phyloP scores from a whole-genome alignment of 2,329 filamentous ascomycete genomes.

The Ophiostoma novo-ulmi region DNA sequence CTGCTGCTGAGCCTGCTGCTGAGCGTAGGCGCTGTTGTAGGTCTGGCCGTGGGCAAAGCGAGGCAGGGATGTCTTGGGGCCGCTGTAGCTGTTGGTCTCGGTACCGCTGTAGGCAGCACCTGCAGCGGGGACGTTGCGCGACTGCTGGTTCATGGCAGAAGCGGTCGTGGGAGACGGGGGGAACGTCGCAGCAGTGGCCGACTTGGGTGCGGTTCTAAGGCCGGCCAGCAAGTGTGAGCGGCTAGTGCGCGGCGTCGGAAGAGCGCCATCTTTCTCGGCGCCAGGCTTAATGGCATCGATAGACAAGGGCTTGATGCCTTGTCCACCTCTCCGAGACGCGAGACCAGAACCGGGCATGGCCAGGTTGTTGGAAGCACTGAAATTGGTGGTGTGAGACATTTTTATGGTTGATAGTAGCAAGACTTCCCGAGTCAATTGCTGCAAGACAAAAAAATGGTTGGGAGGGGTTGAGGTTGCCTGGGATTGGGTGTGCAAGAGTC shows the following conservation, averaged over 20 bases:
- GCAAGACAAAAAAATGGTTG: neutral
- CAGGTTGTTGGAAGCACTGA: constrained; percentile 64
- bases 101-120: constrained; percentile 45
- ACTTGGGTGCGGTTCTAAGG: constrained; percentile 89
- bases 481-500: neutral
- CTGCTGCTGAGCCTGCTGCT: constrained; percentile 35
- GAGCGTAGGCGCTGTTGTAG: constrained; percentile 28
- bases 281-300: constrained; percentile 68
- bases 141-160: constrained; percentile 37
- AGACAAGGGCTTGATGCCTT: constrained; percentile 84
- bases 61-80: constrained; percentile 55
- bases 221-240: constrained; percentile 91
- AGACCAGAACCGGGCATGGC: constrained; percentile 74
- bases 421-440: constrained; percentile 75
- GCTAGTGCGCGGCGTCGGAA: constrained; percentile 83
- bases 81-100: constrained; percentile 41
- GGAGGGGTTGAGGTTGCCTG: neutral
- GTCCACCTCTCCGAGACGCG: constrained; percentile 75
- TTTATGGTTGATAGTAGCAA: constrained; percentile 60
- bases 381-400: constrained; percentile 90
- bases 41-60: constrained; percentile 34
- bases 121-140: constrained; percentile 39
- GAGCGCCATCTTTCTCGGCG: constrained; percentile 61
- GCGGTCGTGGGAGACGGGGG: constrained; percentile 39
- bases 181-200: constrained; percentile 64